Conservation (phyloP, 306 rosid genomes). For the Vigna radiata region DNA sequence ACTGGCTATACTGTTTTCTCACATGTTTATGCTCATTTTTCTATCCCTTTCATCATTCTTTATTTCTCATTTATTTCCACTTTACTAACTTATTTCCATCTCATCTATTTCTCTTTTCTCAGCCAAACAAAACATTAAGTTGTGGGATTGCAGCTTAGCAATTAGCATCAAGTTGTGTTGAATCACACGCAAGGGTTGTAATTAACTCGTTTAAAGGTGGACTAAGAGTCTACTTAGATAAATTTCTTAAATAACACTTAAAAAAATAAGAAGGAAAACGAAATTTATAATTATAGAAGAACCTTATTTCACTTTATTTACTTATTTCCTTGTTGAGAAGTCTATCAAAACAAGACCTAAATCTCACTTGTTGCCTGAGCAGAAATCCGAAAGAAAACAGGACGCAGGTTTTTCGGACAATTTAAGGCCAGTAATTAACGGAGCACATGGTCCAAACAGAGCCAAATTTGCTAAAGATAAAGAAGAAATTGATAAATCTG, state of each 20-base stretch:
- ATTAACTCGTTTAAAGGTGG: background rate
- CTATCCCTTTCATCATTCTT: no score
- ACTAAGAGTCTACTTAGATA: background rate
- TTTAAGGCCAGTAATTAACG: background rate
- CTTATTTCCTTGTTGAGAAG: background rate
- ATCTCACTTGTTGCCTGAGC: background rate
- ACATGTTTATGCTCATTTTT: no score
- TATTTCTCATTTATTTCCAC: no score
- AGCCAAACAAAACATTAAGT: background rate
- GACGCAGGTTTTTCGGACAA: background rate
- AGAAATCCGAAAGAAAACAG: background rate
- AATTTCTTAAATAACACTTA: background rate
- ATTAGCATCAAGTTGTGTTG: conserved; percentile 11
- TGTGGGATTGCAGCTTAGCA: background rate
- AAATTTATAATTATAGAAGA: background rate
- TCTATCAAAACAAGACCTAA: background rate
- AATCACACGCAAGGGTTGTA: background rate
- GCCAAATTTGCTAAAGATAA: background rate
- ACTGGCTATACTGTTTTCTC: no score
- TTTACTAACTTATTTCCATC: no score
- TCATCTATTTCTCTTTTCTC: no score
- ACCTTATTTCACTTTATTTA: background rate
- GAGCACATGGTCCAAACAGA: conserved; percentile 1
- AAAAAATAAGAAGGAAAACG: background rate
- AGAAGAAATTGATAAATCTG: background rate